Evolutionary conservation across 129 eudicot genomes (phyloP), one percentile per base, ranked within the genome.

Genomic region (Smallanthus sonchifolius): DNA sequence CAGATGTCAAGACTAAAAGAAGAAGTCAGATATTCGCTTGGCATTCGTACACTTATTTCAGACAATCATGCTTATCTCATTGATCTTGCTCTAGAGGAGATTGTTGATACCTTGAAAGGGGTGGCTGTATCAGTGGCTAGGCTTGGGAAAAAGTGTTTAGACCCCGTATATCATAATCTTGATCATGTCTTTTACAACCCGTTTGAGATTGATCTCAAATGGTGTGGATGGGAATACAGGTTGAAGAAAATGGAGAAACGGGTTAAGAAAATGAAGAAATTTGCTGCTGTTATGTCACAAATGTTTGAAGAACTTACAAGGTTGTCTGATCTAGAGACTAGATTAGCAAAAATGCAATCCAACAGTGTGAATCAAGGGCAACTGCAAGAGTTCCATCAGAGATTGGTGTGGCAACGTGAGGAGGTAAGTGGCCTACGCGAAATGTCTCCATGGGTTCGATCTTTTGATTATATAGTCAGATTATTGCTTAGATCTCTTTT

Each of bases 201-300:
- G 0, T 55, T 85, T 68, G 83, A 48, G 60, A 81, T 83, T 51
- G 79, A 82, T 37, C 77, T 79, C 44, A 81, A 74, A 42, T 91
- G 94, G 96, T 44, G 67, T 67, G 89, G 86, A 13, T 91, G 97
- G 96, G 95, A 81, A 59, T 95, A 91, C 65, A 63, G 84, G 63
- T 67, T 80, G 81, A 95, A 95, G 82, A 95, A 88, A 81, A 95
- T 95, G 99, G 99, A 91, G 80, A 83, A 80, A 65, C 82, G 86
- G 52, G 87, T 86, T 16, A 88, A 81, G 74, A 95, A 91, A 55
- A 82, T 95, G 92, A 88, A 91, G 77, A 85, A 69, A 75, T 91
- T 88, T 85, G 84, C 78, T 55, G 82, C 83, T 2, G 82, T 70
- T 19, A 95, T 90, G 39, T 74, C 84, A 10, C 96, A 95, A 55